Evolutionary conservation across 805 yeast genomes (phyloP), one percentile per base, ranked within the genome.

Genomic region (Nematodospora valgi): DNA sequence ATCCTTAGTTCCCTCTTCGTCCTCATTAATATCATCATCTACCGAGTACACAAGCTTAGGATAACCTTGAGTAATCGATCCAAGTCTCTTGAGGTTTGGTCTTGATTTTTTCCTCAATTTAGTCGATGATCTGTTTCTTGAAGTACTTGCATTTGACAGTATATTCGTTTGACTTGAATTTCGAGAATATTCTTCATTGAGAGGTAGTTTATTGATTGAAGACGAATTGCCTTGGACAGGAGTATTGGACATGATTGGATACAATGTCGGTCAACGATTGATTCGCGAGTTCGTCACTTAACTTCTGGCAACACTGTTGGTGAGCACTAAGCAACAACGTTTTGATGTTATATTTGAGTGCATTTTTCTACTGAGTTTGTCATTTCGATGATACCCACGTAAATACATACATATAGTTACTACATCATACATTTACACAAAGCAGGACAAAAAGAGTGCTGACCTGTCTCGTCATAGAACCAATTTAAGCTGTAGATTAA

Each of bases 21-120:
- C 70, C 32, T 86, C 95, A 43, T 76, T 75, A 27, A 83, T 76
- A 48, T 82, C 87, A 55, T 86, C 95, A 52, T 86, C 95, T 0
- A 86, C 94, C 23, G 88, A 79, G 53, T 80, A 86, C 0, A 83
- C 64, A 30, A 62, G 48, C 42, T 67, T 67, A 39, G 34, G 34
- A 25, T 37, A 25, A 11, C 19, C 15, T 8, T 10, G 33, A 18
- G 27, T 25, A 10, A 32, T 20, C 12, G 45, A 32, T 6, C 10
- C 46, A 24, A 47, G 32, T 16, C 68, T 47, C 37, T 59, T 60
- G 21, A 62, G 44, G 23, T 51, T 64, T 5, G 69, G 69, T 34
- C 53, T 53, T 20, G 40, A 30, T 12, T 23, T 12, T 21, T 24
- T 25, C 16, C 38, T 18, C 12, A 12, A 6, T 18, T 28, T 27